These are phyloP conservation scores for Rhizopogon hawkerae DNA, from an alignment of 1,284 basidiomycete genomes.

Conservation along the genomic window DNA sequence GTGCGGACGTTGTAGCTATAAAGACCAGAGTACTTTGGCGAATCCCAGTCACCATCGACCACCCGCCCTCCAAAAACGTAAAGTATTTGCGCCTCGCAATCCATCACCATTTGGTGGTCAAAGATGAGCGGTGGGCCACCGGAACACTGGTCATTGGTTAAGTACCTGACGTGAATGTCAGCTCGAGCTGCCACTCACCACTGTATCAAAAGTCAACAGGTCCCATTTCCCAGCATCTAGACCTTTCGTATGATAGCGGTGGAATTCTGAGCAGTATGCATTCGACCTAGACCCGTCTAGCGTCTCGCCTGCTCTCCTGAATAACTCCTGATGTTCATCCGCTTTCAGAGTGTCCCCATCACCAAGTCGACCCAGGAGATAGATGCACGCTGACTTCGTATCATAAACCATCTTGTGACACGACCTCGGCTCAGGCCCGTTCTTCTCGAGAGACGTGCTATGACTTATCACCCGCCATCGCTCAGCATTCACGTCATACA, in stretches of 20 bases:
- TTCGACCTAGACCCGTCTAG: constrained; percentile 15
- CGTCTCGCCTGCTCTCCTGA: constrained; percentile 19
- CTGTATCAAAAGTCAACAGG: constrained; percentile 51
- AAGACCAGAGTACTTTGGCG: constrained; percentile 56
- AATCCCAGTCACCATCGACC: constrained; percentile 52
- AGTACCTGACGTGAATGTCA: background rate
- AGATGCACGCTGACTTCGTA: constrained; percentile 60
- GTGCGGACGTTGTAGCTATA: constrained; percentile 59
- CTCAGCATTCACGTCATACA: constrained; percentile 55
- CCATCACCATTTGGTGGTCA: constrained; percentile 78
- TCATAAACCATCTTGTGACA: constrained; percentile 84
- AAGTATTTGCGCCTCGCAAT: constrained; percentile 60
- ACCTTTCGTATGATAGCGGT: constrained; percentile 59
- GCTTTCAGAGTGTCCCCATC: constrained; percentile 40
- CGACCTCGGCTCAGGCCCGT: constrained; percentile 64
- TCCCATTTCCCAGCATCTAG: constrained; percentile 59
- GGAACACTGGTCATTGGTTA: constrained; percentile 33
- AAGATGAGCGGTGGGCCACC: constrained; percentile 70
- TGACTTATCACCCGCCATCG: constrained; percentile 58
- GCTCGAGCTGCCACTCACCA: constrained; percentile 34
- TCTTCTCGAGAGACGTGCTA: constrained; percentile 46
- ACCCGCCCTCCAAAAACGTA: constrained; percentile 76
- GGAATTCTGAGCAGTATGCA: constrained; percentile 54
- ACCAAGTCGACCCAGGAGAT: constrained; percentile 57
- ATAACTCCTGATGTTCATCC: constrained; percentile 16